These are phyloP conservation scores for Crithidia thermophila DNA, from an alignment of 208 protist species.

Conservation along the genomic window DNA sequence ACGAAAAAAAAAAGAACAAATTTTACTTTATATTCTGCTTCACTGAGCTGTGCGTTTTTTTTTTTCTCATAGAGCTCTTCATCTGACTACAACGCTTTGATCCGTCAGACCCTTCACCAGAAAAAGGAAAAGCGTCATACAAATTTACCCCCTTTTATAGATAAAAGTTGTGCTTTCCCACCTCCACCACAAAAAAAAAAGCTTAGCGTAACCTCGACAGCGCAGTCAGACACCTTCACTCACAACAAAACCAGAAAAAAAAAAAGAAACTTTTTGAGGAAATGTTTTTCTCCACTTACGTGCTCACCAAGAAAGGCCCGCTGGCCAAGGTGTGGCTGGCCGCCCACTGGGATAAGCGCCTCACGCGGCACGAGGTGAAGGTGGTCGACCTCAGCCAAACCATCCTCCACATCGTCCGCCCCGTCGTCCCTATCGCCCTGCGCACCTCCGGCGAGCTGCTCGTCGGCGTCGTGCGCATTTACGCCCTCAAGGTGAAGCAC, in stretches of 20 bases:
- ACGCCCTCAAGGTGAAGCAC: slow-evolving; percentile 93
- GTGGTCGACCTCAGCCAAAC: slow-evolving; percentile 92
- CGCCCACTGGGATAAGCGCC: slow-evolving; percentile 95
- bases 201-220: no score
- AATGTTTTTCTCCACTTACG: slow-evolving; percentile 98
- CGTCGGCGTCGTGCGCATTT: slow-evolving; percentile 97
- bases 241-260: not conserved
- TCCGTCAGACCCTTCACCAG: no score
- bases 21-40: no score
- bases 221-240: no score
- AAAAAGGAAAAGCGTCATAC: no score
- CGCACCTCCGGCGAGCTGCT: slow-evolving; percentile 96
- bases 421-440: slow-evolving; percentile 95
- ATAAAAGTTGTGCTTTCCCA: no score
- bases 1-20: no score
- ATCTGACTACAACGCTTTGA: no score
- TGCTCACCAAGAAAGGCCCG: slow-evolving; percentile 96
- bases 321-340: slow-evolving; percentile 97
- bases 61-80: no score
- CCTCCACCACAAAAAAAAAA: no score
- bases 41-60: no score
- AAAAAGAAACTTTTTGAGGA: not conserved
- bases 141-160: no score
- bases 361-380: slow-evolving; percentile 93
- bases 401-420: slow-evolving; percentile 93